Percentiles rank a stretch among this genome's conserved stretches.
Conservation (phyloP, 352 stramenopile species). For the Blastocystis sp. region DNA sequence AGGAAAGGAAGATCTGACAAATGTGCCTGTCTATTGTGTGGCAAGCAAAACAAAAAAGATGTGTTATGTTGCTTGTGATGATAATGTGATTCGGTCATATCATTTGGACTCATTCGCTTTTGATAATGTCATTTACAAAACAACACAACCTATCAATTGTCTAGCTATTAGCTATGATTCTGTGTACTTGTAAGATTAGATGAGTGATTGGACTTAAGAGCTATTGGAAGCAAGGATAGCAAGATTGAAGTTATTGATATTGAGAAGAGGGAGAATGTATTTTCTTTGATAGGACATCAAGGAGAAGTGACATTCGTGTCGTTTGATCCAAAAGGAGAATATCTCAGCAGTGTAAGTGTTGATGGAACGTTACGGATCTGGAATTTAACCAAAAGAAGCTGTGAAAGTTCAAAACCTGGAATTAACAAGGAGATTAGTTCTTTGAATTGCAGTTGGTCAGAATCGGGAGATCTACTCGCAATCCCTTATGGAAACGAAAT, state of each 20-base stretch:
- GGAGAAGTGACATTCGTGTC: slow-evolving; percentile 15
- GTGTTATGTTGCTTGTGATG: slow-evolving; percentile 36
- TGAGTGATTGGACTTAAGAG: not conserved
- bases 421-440: not conserved
- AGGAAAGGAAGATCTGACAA: not conserved
- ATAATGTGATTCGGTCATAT: slow-evolving; percentile 51
- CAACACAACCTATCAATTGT: slow-evolving; percentile 44
- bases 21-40: slow-evolving; percentile 11
- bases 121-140: slow-evolving; percentile 21
- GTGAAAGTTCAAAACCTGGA: slow-evolving; percentile 10
- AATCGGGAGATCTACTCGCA: slow-evolving; percentile 4
- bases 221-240: slow-evolving; percentile 8
- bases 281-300: slow-evolving; percentile 27
- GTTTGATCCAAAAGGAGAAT: slow-evolving; percentile 36
- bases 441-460: slow-evolving; percentile 10
- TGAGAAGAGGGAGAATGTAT: not conserved
- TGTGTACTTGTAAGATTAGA: not conserved
- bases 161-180: slow-evolving; percentile 12
- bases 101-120: slow-evolving; percentile 66
- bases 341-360: slow-evolving; percentile 1
- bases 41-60: slow-evolving; percentile 16
- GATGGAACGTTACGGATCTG: slow-evolving; percentile 45
- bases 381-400: not conserved
- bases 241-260: slow-evolving; percentile 15
- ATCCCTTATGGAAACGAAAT: slow-evolving; percentile 44